phyloP scores from a whole-genome alignment of 106 monocot species.

The Dendrobium chrysotoxum region DNA sequence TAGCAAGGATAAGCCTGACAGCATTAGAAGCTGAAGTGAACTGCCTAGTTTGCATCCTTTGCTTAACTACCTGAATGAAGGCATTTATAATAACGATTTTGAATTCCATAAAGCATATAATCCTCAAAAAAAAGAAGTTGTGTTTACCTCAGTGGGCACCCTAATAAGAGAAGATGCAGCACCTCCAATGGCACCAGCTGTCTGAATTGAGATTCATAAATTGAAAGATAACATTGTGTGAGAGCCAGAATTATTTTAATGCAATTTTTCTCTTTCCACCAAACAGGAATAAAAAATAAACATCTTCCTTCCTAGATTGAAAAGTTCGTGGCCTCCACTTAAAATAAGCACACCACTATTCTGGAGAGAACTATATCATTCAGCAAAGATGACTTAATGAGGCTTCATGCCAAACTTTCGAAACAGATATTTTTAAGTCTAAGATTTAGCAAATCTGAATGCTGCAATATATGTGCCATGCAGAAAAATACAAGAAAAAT shows the following conservation, averaged over 20 bases:
- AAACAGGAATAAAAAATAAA: neutral
- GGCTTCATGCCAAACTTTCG: too few relatives aligned
- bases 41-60: slow-evolving; percentile 97
- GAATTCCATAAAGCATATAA: neutral
- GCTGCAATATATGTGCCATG: too few relatives aligned
- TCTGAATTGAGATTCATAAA: slow-evolving; percentile 27
- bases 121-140: neutral
- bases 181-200: slow-evolving; percentile 91
- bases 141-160: slow-evolving; percentile 90
- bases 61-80: slow-evolving; percentile 80
- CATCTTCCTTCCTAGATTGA: too few relatives aligned
- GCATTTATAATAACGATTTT: neutral
- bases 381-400: too few relatives aligned
- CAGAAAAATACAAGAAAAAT: too few relatives aligned
- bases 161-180: slow-evolving; percentile 87
- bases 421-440: too few relatives aligned
- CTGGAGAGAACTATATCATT: too few relatives aligned
- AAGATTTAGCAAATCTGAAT: too few relatives aligned
- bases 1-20: slow-evolving; percentile 74
- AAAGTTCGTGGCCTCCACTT: too few relatives aligned
- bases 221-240: neutral
- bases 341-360: too few relatives aligned
- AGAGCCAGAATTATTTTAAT: neutral
- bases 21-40: slow-evolving; percentile 83
- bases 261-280: neutral